These are phyloP conservation scores for Chrysanthemum seticuspe DNA, from an alignment of 129 eudicot species.

Conservation along the genomic window DNA sequence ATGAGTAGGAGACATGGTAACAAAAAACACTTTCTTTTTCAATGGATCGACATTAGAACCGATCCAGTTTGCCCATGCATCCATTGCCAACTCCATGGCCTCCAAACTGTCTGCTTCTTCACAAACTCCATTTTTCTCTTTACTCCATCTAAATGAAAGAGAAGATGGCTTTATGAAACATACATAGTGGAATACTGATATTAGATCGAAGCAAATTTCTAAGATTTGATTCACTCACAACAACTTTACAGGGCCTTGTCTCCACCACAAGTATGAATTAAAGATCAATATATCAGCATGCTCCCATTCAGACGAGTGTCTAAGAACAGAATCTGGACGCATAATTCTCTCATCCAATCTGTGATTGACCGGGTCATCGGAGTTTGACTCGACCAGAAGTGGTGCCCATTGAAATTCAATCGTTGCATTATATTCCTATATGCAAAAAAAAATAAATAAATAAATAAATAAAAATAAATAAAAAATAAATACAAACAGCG, in stretches of 20 bases:
- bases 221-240: slow-evolving; percentile 51
- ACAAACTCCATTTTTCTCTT: slow-evolving; percentile 62
- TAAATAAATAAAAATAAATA: too few relatives aligned
- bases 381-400: slow-evolving; percentile 88
- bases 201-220: not conserved
- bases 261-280: slow-evolving; percentile 98
- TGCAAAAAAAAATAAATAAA: slow-evolving; percentile 9
- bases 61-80: slow-evolving; percentile 87
- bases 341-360: slow-evolving; percentile 82
- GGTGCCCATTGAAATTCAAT: slow-evolving; percentile 99
- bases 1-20: slow-evolving; percentile 98
- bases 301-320: slow-evolving; percentile 86
- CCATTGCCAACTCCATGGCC: slow-evolving; percentile 97
- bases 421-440: slow-evolving; percentile 87
- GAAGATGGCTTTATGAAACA: not conserved
- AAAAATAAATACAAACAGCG: not conserved
- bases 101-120: slow-evolving; percentile 73
- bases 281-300: slow-evolving; percentile 83
- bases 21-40: slow-evolving; percentile 81
- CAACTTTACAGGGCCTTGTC: slow-evolving; percentile 93
- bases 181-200: not conserved
- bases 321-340: slow-evolving; percentile 79
- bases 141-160: slow-evolving; percentile 61
- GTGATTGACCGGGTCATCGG: slow-evolving; percentile 92
- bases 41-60: slow-evolving; percentile 55